These are phyloP conservation scores for Capronia epimyces DNA, from an alignment of 2,329 filamentous ascomycete species.

Conservation along the genomic window DNA sequence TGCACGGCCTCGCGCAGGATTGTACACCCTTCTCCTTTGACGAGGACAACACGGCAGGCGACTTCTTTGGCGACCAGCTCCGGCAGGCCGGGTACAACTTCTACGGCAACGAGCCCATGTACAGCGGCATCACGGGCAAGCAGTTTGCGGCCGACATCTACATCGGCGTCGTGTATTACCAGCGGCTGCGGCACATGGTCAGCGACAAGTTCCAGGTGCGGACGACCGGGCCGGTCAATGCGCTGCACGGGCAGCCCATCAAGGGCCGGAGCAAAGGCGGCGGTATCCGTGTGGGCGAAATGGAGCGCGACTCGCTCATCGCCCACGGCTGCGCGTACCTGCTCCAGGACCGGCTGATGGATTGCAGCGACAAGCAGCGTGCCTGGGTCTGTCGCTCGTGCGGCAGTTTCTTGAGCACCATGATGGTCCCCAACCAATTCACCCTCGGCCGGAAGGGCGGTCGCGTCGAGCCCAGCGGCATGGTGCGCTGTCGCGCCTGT, in stretches of 20 bases:
- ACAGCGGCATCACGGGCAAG: conserved; percentile 91
- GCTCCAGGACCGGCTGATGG: conserved; percentile 89
- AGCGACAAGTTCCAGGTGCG: conserved; percentile 99
- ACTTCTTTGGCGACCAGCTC: conserved; percentile 94
- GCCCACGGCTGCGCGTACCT: conserved; percentile 94
- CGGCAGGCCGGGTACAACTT: conserved; percentile 96
- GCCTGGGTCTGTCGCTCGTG: conserved; percentile 86
- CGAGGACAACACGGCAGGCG: conserved; percentile 82
- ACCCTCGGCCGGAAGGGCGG: conserved; percentile 37
- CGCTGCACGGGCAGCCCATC: conserved; percentile 89
- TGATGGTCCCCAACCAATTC: conserved; percentile 45
- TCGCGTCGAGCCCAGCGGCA: conserved; percentile 41
- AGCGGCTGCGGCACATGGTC: conserved; percentile 97
- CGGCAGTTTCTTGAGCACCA: conserved; percentile 83
- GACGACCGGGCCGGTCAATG: conserved; percentile 87
- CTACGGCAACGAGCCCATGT: conserved; percentile 97
- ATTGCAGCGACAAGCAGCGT: conserved; percentile 89
- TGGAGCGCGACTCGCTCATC: conserved; percentile 93
- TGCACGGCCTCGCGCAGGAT: conserved; percentile 94
- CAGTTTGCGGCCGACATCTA: conserved; percentile 95
- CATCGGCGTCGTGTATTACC: conserved; percentile 95
- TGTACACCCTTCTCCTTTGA: conserved; percentile 92
- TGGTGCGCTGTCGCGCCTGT: conserved; percentile 74
- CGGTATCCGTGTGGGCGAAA: conserved; percentile 98
- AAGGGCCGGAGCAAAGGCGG: conserved; percentile 94